These are phyloP conservation scores for Aphanomyces euteiches DNA, from an alignment of 352 stramenopile species.

Conservation along the genomic window DNA sequence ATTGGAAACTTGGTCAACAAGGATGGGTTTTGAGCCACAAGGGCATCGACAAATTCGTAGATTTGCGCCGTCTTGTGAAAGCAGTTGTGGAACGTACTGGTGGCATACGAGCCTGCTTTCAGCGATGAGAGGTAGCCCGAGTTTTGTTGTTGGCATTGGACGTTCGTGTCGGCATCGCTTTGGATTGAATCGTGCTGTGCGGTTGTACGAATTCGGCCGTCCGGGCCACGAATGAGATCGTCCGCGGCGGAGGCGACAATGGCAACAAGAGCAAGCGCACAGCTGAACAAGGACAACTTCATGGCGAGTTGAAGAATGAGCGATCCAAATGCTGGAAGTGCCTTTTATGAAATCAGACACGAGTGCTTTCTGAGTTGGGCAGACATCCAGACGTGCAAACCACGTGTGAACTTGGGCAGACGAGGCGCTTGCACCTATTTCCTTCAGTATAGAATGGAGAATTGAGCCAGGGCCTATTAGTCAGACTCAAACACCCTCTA, in stretches of 20 bases:
- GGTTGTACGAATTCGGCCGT: background rate
- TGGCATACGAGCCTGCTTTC: conserved; percentile 35
- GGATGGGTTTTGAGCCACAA: too few relatives aligned
- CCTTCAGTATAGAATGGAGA: too few relatives aligned
- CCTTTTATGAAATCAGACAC: too few relatives aligned
- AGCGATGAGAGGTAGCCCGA: conserved; percentile 12
- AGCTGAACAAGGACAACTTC: background rate
- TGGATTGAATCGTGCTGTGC: background rate
- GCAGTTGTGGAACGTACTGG: conserved; percentile 38
- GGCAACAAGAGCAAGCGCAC: background rate
- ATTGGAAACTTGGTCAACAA: too few relatives aligned
- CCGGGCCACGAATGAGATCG: background rate
- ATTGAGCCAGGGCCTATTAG: too few relatives aligned
- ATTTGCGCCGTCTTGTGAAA: conserved; percentile 32
- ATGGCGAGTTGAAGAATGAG: background rate
- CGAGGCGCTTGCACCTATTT: too few relatives aligned
- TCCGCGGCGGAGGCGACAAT: background rate
- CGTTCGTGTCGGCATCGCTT: conserved; percentile 7
- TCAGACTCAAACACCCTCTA: too few relatives aligned
- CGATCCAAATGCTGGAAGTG: too few relatives aligned
- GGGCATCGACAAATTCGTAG: conserved; percentile 35
- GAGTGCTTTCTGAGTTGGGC: too few relatives aligned
- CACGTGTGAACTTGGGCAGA: too few relatives aligned
- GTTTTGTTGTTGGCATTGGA: background rate
- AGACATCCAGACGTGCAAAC: too few relatives aligned